A percentile compares a stretch with the other conserved stretches of the same genome.
Conservation (phyloP, 2,329 filamentous ascomycete genomes). For the Colletotrichum sp. region DNA sequence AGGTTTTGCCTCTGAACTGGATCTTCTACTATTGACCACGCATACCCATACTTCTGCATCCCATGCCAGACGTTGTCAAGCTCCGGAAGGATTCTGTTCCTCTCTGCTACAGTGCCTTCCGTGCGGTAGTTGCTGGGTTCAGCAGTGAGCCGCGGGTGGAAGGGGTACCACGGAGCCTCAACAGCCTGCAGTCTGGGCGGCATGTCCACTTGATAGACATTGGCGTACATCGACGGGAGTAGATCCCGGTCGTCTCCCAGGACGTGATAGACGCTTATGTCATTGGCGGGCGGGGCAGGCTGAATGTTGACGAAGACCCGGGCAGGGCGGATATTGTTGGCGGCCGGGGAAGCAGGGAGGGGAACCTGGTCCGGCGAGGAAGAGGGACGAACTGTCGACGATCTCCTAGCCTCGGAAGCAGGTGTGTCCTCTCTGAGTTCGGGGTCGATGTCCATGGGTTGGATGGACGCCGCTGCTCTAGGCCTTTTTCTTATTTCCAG, state of each 20-base stretch:
- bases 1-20: neutral
- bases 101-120: neutral
- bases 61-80: neutral
- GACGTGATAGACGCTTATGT: neutral
- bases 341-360: too few species aligned
- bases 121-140: neutral
- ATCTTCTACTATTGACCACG: neutral
- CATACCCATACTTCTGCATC: neutral
- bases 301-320: neutral
- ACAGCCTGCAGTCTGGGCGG: neutral
- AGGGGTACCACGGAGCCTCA: neutral
- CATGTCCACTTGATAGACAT: neutral
- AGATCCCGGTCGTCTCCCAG: neutral
- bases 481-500: neutral
- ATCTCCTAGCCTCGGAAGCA: neutral
- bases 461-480: neutral
- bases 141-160: neutral
- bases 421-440: neutral
- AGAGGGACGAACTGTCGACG: neutral
- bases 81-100: neutral
- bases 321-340: neutral
- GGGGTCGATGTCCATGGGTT: neutral
- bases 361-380: neutral
- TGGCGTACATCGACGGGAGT: neutral
- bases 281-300: neutral